Evolutionary conservation across 352 stramenopile species (phyloP), one percentile per base, ranked within the genome.

Genomic region (Phytophthora melonis): DNA sequence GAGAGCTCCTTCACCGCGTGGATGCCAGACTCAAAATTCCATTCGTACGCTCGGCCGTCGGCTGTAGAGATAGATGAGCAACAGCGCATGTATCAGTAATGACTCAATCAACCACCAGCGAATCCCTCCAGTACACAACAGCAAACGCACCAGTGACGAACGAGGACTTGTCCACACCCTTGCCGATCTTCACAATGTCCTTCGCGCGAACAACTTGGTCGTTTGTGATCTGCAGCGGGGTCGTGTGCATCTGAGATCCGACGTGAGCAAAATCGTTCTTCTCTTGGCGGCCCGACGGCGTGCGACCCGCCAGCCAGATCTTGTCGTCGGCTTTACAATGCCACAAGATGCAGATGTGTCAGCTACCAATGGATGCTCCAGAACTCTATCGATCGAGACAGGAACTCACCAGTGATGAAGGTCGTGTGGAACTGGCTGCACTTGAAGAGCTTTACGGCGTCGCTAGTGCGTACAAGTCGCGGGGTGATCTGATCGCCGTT

Each of bases 371-470:
- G 30, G 6, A 8, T 45, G 13, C 39, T 45, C 52, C 30, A 21
- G 14, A 9, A 69, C 60, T 56, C 3, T 9, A 45, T 10, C 23
- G 21, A 47, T 25, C 6, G 45, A 25, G 21, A 18, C 30, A 11
- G 6, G 5, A 65, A 67, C 79, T 61, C 58, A 95, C 86, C 84
- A 45, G 90, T 95, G 68, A 94, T 80, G 50, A 94, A 92, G 30
- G 84, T 83, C 59, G 90, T 93, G 75, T 96, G 90, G 68, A 96
- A 96, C 57, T 95, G 88, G 56, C 88, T 96, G 70, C 88, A 92
- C 74, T 91, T 70, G 30, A 91, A 68, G 50, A 90, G 70, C 32
- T 79, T 83, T n/a, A 96, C 84, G 34, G 83, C 75, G 16, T 90
- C 88, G 36, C 80, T 89, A 50, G 87, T 94, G 60, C 78, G 80